phyloP scores from a whole-genome alignment of 2,329 filamentous ascomycete species.

The Botrytis porri region DNA sequence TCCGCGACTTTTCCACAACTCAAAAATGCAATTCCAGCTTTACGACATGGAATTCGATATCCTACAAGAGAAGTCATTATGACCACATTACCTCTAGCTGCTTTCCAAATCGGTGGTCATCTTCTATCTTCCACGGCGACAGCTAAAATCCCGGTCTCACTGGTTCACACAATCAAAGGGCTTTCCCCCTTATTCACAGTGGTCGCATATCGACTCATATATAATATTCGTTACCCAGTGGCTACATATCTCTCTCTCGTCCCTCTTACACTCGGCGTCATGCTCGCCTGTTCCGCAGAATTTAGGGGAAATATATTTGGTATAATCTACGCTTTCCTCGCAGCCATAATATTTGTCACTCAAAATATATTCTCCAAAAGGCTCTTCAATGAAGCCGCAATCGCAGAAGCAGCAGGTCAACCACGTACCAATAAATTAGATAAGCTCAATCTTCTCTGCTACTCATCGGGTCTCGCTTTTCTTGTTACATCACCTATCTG shows the following conservation, averaged over 20 bases:
- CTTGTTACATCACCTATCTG: slow-evolving; percentile 85
- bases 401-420: slow-evolving; percentile 72
- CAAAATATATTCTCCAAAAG: slow-evolving; percentile 99
- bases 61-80: slow-evolving; percentile 79
- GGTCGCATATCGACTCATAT: slow-evolving; percentile 84
- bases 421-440: slow-evolving; percentile 76
- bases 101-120: slow-evolving; percentile 91
- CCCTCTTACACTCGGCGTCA: slow-evolving; percentile 91
- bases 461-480: slow-evolving; percentile 93
- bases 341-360: slow-evolving; percentile 92
- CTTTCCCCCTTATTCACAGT: slow-evolving; percentile 95
- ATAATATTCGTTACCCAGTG: slow-evolving; percentile 80
- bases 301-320: slow-evolving; percentile 86
- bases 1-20: slow-evolving; percentile 70
- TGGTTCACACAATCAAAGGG: slow-evolving; percentile 98
- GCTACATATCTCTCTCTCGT: slow-evolving; percentile 86
- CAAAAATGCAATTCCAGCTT: slow-evolving; percentile 68
- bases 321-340: slow-evolving; percentile 82
- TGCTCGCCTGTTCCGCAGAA: slow-evolving; percentile 91
- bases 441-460: slow-evolving; percentile 94
- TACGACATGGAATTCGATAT: slow-evolving; percentile 78
- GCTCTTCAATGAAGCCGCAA: slow-evolving; percentile 90
- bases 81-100: slow-evolving; percentile 85
- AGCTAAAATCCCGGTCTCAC: slow-evolving; percentile 88
- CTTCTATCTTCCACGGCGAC: slow-evolving; percentile 92